Percentiles rank a stretch among this genome's conserved stretches.
Evolutionary conservation across 2,329 filamentous ascomycete genomes (phyloP).

Genomic region (Leptographium wingfieldii): DNA sequence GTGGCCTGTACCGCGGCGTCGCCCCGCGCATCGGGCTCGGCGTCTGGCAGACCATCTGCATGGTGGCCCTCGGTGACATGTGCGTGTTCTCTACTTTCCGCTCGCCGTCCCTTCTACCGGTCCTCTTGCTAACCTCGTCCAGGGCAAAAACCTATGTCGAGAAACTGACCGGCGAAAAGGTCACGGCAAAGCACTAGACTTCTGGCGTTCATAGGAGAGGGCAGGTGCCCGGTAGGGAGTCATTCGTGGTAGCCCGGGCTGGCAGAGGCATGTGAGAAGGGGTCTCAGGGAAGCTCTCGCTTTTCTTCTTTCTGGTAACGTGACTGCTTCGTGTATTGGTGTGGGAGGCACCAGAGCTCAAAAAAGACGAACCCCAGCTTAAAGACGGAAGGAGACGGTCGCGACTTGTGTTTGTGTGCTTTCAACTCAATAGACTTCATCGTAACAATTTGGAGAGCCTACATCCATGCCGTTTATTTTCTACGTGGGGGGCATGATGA

Average conservation of each 20-base stretch:
- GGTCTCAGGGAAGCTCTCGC: not conserved
- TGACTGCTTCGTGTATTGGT: not conserved
- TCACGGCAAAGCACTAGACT: constrained; percentile 53
- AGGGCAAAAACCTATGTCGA: constrained; percentile 58
- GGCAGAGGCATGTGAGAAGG: not conserved
- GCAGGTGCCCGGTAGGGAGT: not conserved
- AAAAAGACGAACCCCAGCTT: not conserved
- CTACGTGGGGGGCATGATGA: too few species aligned
- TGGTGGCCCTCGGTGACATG: constrained; percentile 98
- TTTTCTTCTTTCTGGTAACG: not conserved
- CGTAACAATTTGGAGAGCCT: not conserved
- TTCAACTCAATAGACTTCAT: not conserved
- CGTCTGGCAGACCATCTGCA: constrained; percentile 99
- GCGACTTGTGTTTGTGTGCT: not conserved
- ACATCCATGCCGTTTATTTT: not conserved
- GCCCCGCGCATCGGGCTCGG: constrained; percentile 86
- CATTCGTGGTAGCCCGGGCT: not conserved
- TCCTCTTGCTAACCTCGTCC: constrained; percentile 16
- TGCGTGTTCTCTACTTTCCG: constrained; percentile 32
- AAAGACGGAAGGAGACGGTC: not conserved
- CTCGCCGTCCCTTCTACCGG: not conserved
- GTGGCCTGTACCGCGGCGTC: constrained; percentile 91
- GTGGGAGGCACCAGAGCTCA: not conserved
- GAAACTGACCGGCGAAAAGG: constrained; percentile 49
- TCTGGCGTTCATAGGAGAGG: not conserved